Base-by-base conservation (phyloP, 495 filamentous ascomycete genomes). In the Tetracladium marchalianum region DNA sequence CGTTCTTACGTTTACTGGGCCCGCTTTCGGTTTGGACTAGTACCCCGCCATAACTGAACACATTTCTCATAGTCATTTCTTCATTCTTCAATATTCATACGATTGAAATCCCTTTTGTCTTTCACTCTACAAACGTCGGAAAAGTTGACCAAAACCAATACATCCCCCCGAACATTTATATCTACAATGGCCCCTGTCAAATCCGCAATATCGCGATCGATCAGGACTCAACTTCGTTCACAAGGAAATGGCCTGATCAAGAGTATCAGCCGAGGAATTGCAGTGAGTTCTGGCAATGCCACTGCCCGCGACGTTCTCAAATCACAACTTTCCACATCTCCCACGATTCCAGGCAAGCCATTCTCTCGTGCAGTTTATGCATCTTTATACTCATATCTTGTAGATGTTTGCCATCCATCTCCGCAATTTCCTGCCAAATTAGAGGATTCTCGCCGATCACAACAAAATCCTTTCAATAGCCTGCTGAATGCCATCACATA, bases 401-500 rank as follows among this genome's bases (percentile, higher is more conserved):
- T 11, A 9, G 19, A 35, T 44, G 41, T 35, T n/a, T 17, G 16
- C 32, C 13, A 47, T 17, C 32, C 13, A 33, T 31, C 24, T 22
- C 35, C 6, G 10, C 42, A 16, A 43, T 22, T n/a, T 24, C 43
- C 39, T 35, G 6, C 6, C 32, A 37, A 16, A 12, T n/a, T 43
- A 12, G 12, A 10, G 8, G 18, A 31, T 34, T 12, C 13, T 10
- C 12, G 22, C 41, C 34, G n/a, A 24, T 15, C 40, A 24, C 43
- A 19, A 42, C 33, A 31, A 19, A 35, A 43, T 16, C 34, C 41
- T 13, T 57, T 57, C 47, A 31, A 34, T 7, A 15, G 19, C 12
- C 54, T 57, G 32, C 34, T 51, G n/a, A 47, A 50, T 44, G 5
- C 17, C 36, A 38, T 57, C 31, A 53, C 50, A 13, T 12, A 19